A percentile compares a stretch with the other conserved stretches of the same genome.
These are phyloP conservation scores for Aspergillus pseudotamarii DNA, from an alignment of 2,329 filamentous ascomycete species.

Conservation along the genomic window DNA sequence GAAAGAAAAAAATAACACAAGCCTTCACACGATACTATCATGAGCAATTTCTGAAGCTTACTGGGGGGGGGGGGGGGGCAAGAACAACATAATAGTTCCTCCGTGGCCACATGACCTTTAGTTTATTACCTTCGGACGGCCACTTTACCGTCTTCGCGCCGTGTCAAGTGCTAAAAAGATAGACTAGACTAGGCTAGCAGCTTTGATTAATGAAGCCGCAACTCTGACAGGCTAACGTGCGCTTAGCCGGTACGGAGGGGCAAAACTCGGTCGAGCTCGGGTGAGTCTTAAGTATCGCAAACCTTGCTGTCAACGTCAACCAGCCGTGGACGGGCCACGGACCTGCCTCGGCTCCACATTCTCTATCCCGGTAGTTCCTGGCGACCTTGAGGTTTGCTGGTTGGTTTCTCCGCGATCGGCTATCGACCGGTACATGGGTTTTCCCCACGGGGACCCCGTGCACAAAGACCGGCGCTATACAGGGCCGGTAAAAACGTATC, in stretches of 20 bases:
- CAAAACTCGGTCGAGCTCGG: not conserved
- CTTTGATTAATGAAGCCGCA: not conserved
- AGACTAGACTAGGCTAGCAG: not conserved
- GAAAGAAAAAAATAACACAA: too few relatives aligned
- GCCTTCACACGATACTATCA: too few relatives aligned
- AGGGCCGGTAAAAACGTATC: not conserved
- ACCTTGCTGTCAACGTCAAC: too few relatives aligned
- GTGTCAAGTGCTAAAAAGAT: not conserved
- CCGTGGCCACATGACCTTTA: not conserved
- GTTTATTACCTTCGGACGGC: not conserved
- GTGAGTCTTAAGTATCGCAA: not conserved
- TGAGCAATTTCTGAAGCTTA: too few relatives aligned
- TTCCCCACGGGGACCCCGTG: not conserved
- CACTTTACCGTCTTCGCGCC: not conserved
- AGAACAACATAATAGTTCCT: too few relatives aligned
- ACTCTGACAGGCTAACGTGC: not conserved
- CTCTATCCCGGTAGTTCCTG: not conserved
- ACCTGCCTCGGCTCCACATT: not conserved
- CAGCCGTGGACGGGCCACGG: not conserved
- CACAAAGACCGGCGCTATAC: not conserved
- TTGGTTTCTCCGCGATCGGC: not conserved
- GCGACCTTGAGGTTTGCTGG: not conserved
- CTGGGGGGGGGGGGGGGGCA: too few relatives aligned
- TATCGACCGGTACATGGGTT: not conserved
- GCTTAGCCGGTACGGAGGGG: not conserved